Conservation (phyloP, 805 yeast genomes). For the Saccharomycopsis schoenii region DNA sequence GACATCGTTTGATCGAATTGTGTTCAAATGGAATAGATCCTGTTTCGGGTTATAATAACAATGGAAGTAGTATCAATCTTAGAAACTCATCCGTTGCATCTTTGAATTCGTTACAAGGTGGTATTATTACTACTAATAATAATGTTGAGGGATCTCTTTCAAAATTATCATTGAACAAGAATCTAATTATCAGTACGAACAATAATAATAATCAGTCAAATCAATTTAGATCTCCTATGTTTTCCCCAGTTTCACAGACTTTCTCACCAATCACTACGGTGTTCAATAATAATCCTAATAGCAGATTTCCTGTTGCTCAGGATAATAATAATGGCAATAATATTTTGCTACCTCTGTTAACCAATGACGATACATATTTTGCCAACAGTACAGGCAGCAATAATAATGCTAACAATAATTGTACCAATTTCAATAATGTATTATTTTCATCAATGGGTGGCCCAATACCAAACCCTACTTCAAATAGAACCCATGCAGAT, state of each 20-base stretch:
- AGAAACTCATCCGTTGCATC: conserved; percentile 11
- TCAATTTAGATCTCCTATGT: conserved; percentile 10
- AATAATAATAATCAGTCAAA: neutral
- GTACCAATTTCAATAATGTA: neutral
- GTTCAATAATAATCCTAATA: conserved; percentile 6
- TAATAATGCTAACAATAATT: conserved; percentile 3
- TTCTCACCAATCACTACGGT: conserved; percentile 15
- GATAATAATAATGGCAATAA: neutral
- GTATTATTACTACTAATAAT: neutral
- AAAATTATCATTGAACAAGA: conserved; percentile 5
- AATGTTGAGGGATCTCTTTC: conserved; percentile 8
- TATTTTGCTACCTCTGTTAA: neutral
- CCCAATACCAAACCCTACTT: neutral
- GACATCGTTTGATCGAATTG: conserved; percentile 27
- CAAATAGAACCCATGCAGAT: neutral
- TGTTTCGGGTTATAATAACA: neutral
- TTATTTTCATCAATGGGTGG: neutral
- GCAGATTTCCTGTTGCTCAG: neutral
- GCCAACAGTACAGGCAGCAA: conserved; percentile 11
- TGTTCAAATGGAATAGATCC: conserved; percentile 5
- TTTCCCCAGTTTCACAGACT: conserved; percentile 14
- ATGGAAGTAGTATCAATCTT: neutral
- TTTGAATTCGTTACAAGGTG: conserved; percentile 5
- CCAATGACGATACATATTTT: neutral
- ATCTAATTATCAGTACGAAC: neutral